These are phyloP conservation scores for Brassica hybrid DNA, from an alignment of 441 rosid genomes.

Conservation along the genomic window DNA sequence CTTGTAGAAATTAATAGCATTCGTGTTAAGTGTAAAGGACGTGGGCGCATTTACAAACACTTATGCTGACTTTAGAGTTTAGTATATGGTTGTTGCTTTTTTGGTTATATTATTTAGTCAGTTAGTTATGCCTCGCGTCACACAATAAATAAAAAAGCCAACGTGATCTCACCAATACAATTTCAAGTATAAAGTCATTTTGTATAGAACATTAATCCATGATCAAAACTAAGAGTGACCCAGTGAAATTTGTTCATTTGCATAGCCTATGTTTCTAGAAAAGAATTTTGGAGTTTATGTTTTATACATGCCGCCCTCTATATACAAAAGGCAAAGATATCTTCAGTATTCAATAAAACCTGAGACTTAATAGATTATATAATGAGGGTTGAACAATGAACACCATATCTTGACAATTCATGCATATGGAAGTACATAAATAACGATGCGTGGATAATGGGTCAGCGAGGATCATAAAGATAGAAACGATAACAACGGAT, in stretches of 20 bases:
- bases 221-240: slow-evolving; percentile 8
- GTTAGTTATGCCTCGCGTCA: slow-evolving; percentile 21
- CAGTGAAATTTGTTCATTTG: neutral
- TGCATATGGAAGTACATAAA: slow-evolving; percentile 39
- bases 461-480: slow-evolving; percentile 39
- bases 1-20: slow-evolving; percentile 29
- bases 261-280: slow-evolving; percentile 6
- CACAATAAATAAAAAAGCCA: slow-evolving; percentile 4
- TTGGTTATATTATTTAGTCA: neutral
- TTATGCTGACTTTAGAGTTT: slow-evolving; percentile 28
- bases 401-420: slow-evolving; percentile 26
- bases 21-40: slow-evolving; percentile 38
- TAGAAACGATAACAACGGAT: slow-evolving; percentile 44
- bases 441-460: slow-evolving; percentile 32
- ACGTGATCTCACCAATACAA: slow-evolving; percentile 13
- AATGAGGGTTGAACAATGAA: neutral
- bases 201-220: neutral
- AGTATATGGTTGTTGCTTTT: neutral
- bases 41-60: slow-evolving; percentile 36
- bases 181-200: neutral
- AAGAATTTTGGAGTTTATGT: neutral
- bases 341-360: slow-evolving; percentile 12
- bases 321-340: slow-evolving; percentile 9
- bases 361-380: slow-evolving; percentile 15
- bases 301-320: neutral